Evolutionary conservation across 2,329 filamentous ascomycete genomes (phyloP), one percentile per base, ranked within the genome.

Genomic region (Hawksworthiomyces lignivorus): DNA sequence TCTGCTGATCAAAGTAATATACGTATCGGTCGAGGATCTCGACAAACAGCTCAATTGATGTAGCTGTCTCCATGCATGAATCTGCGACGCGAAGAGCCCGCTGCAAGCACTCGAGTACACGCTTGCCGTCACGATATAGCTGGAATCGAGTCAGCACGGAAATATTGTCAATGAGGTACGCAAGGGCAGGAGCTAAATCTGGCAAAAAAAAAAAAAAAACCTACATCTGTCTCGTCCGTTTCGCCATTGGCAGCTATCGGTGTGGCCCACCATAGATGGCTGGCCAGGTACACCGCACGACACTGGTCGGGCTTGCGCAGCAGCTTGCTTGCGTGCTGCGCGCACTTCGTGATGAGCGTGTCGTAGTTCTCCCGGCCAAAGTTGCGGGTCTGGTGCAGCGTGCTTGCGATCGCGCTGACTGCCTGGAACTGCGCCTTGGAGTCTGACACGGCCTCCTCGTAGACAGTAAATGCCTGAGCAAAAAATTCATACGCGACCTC

Each of bases 1-100:
- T 98, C 60, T 95, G 87, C 62, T 98, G 90, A 63, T 98, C 92
- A 67, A 96, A 98, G 69, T 97, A 98, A 64, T 98, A 98, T 40
- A 97, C 89, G 60, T 98, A 98, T 62, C 92, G 81, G 62, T 98
- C 96, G 43, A 98, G 69, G 49, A 98, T 98, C 67, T 98, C 92
- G 44, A 98, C 90, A 64, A 98, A 98, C 36, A 98, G 75, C 65
- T 98, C 94, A 35, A 98, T 92, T 3, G 88, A 96, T 4, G 96
- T 88, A 7, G 88, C 87, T 7, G 89, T 92, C 63, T 98, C 94
- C 92, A 98, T 98, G 67, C 92, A 98, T 7, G 92, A 94, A 63
- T 98, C 92, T 3, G 92, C 94, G 21, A 98, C 94, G 27, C 94
- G 83, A 9, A 98, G 80, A 10, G 92, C 92, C 43, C 92, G 84